phyloP scores from a whole-genome alignment of 805 yeast species.

The Candida insectorum region DNA sequence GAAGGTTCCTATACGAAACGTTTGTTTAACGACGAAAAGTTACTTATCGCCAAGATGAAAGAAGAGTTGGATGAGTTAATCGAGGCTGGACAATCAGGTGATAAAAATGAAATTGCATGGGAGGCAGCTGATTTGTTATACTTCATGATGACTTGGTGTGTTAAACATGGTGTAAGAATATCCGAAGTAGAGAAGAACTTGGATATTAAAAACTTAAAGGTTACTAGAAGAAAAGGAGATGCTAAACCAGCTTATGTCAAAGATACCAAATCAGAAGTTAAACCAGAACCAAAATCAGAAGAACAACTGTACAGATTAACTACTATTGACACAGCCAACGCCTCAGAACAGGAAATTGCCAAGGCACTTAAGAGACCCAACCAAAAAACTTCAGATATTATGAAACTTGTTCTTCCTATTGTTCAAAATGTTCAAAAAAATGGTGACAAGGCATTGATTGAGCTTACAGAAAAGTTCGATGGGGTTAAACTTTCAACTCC shows the following conservation, averaged over 20 bases:
- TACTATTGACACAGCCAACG: conserved; percentile 41
- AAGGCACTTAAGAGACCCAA: conserved; percentile 87
- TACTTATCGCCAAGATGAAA: conserved; percentile 81
- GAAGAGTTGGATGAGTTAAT: conserved; percentile 96
- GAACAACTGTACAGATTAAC: conserved; percentile 46
- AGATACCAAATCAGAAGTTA: conserved; percentile 1
- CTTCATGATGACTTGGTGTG: conserved; percentile 52
- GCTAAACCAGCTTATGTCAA: conserved; percentile 79
- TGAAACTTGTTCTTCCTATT: conserved; percentile 90
- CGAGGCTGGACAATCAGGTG: conserved; percentile 56
- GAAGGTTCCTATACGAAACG: conserved; percentile 94
- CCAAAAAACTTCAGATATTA: conserved; percentile 87
- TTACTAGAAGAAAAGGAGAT: conserved; percentile 92
- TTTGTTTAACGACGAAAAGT: conserved; percentile 70
- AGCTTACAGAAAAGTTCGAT: conserved; percentile 87
- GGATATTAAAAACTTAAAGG: conserved; percentile 78
- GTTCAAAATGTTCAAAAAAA: conserved; percentile 68
- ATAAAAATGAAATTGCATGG: conserved; percentile 57
- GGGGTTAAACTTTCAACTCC: conserved; percentile 72
- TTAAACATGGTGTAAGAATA: conserved; percentile 72
- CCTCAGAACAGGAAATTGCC: conserved; percentile 41
- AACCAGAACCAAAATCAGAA: conserved; percentile 8
- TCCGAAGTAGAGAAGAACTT: conserved; percentile 81
- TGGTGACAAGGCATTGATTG: conserved; percentile 89
- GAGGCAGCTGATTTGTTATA: conserved; percentile 89